Base-by-base conservation (phyloP, 768 basidiomycete species). In the Arthromyces matolae region DNA sequence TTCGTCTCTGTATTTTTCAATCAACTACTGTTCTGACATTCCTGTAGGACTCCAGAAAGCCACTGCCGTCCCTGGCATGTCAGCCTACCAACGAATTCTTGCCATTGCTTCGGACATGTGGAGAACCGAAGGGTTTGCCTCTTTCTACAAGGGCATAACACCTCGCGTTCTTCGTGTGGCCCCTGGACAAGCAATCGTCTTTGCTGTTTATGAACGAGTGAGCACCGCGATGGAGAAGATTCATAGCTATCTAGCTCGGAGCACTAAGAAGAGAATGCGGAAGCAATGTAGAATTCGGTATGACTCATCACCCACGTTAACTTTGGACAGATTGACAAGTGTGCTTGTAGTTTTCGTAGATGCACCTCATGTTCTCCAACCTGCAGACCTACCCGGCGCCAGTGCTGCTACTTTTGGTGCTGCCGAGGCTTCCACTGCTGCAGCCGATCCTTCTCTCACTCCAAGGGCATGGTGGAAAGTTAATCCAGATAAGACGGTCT, bases 101-200 rank as follows among this genome's bases (percentile, higher is more conserved):
- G 74, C 77, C 24, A 94, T 99, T 49, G 85, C 91, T 24, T 68
- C 70, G n/a, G 92, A 92, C 38, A 96, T 98, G 93, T 97, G 93
- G 86, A 80, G 74, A 51, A 76, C 80, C 55, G 96, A 99, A 68
- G 96, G 96, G 5, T 72, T 86, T 13, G 68, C 68, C 35, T 92
- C 94, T 44, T 98, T 99, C 70, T 98, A 98, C 74, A 98, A 96
- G 72, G 96, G 96, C 16, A 97, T 99, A 64, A 97, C 94, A 0
- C 96, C 96, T 28, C 79, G 96, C 18, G 93, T 99, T 28, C 72
- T 96, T 59, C 83, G 96, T 45, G 96, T 99, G 36, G 96, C 96
- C 2, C 96, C 96, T 7, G 96, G 95, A 1, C 91, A 92, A 65
- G 94, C 94, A 2, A 89, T 98, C 55, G 95, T 97, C 28, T 98